Percentiles rank a stretch among this genome's conserved stretches.
phyloP scores from a whole-genome alignment of 2,329 filamentous ascomycete species.

The Diplodia intermedia region DNA sequence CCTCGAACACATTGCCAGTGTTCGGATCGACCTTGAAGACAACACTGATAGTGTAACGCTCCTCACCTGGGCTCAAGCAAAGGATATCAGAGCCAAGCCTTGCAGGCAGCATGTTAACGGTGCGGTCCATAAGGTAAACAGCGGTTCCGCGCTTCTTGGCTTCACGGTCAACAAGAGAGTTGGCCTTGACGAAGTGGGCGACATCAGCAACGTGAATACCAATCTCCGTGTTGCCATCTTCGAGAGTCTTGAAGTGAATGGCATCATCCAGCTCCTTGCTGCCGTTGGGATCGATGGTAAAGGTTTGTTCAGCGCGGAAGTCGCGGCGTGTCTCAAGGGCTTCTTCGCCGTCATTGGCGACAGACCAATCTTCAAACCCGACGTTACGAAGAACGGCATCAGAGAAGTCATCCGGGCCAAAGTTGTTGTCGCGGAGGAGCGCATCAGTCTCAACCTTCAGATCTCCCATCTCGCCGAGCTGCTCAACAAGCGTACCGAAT shows the following conservation, averaged over 20 bases:
- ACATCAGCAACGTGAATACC: slow-evolving; percentile 95
- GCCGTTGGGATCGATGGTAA: slow-evolving; percentile 91
- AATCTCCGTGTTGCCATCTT: slow-evolving; percentile 88
- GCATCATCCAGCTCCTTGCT: slow-evolving; percentile 90
- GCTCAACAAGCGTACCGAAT: slow-evolving; percentile 95
- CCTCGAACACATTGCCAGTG: slow-evolving; percentile 79
- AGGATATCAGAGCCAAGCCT: slow-evolving; percentile 87
- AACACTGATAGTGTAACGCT: slow-evolving; percentile 88
- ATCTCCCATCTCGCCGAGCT: slow-evolving; percentile 96
- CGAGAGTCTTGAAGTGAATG: slow-evolving; percentile 84
- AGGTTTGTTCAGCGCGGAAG: slow-evolving; percentile 85
- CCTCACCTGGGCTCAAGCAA: slow-evolving; percentile 84
- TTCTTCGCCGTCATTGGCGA: slow-evolving; percentile 81
- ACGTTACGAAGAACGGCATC: slow-evolving; percentile 95
- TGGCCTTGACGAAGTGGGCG: slow-evolving; percentile 94
- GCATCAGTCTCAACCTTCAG: slow-evolving; percentile 98
- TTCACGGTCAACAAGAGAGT: slow-evolving; percentile 94
- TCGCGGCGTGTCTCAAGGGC: slow-evolving; percentile 79
- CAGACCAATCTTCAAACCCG: slow-evolving; percentile 88
- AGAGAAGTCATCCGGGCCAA: slow-evolving; percentile 95
- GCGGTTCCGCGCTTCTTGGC: slow-evolving; percentile 97
- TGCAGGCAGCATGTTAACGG: slow-evolving; percentile 83
- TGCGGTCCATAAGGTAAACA: slow-evolving; percentile 92
- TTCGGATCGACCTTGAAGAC: slow-evolving; percentile 88
- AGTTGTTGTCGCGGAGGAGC: slow-evolving; percentile 97